phyloP scores from a whole-genome alignment of 495 filamentous ascomycete genomes.

The Penicillium diatomitis region DNA sequence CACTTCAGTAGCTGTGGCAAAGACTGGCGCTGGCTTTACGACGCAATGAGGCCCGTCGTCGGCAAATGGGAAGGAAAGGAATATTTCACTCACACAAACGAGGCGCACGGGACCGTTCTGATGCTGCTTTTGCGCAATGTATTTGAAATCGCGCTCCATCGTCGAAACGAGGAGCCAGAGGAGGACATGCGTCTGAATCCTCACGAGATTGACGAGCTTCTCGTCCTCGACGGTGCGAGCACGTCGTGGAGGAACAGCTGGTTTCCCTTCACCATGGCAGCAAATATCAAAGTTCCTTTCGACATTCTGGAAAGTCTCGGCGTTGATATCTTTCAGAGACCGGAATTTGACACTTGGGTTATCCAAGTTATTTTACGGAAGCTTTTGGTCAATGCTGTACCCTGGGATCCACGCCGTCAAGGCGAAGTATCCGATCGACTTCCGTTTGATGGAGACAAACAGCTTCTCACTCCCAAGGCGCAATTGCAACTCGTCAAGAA shows the following conservation, averaged over 20 bases:
- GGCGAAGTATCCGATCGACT: background rate
- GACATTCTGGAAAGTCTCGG: constrained; percentile 27
- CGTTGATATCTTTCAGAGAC: constrained; percentile 29
- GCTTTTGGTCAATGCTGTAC: constrained; percentile 19
- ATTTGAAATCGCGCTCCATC: constrained; percentile 26
- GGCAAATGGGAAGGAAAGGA: background rate
- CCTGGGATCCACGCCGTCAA: constrained; percentile 18
- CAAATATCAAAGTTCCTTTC: constrained; percentile 28
- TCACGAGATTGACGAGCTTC: constrained; percentile 26
- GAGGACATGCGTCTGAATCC: constrained; percentile 10
- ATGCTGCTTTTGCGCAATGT: constrained; percentile 26
- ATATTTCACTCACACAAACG: constrained; percentile 19
- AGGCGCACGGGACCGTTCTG: constrained; percentile 19
- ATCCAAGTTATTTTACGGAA: constrained; percentile 26
- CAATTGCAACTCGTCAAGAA: constrained; percentile 5
- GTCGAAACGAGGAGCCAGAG: constrained; percentile 13
- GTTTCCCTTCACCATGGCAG: constrained; percentile 25
- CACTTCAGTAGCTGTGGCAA: constrained; percentile 22
- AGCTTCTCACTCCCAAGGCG: background rate
- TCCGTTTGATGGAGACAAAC: constrained; percentile 4
- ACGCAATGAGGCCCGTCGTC: constrained; percentile 17
- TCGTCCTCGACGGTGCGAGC: constrained; percentile 14
- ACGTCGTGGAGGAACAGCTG: constrained; percentile 4
- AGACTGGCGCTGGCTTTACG: constrained; percentile 29
- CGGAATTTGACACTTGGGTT: constrained; percentile 31